Evolutionary conservation across 495 filamentous ascomycete species (phyloP), one percentile per base, ranked within the genome.

Genomic region (Aspergillus diversus): DNA sequence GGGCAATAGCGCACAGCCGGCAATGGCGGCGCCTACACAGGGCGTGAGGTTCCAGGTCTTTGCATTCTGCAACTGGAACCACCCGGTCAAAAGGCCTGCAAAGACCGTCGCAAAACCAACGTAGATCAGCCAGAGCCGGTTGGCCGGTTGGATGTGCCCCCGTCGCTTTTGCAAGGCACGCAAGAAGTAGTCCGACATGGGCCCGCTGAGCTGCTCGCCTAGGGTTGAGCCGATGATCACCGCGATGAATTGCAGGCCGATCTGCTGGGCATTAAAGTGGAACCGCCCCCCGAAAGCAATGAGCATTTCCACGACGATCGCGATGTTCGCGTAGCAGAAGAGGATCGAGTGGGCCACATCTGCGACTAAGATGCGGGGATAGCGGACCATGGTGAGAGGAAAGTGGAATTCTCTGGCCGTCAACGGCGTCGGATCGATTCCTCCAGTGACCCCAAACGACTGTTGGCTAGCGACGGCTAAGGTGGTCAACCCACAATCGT

Each of bases 51-150:
- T 75, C 73, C 73, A 77, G 3, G 48, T 27, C 0, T 49, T 63
- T 0, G 73, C 70, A 16, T 75, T 61, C 33, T 73, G 58, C 1
- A 75, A 48, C 53, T 75, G 68, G 43, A 75, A 67, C 2, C 70
- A 70, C 70, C 68, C 76, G 9, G 63, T 65, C 34, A 77, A 37
- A 1, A 76, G 49, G 5, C 75, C 75, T 0, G 69, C 59, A 33
- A 71, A 59, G 3, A 71, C 55, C 0, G 71, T 71, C 5, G 48
- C 55, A 33, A 69, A 73, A 1, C 69, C 74, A 51, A 75, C 69
- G 39, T 78, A 75, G 5, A 66, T 62, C 5, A 78, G 63, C 75
- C 74, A 78, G 2, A 76, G 55, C 0, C 75, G 73, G 63, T 78
- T 71, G 0, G 68, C 66, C 1, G 73, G 69, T 3, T 57, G 66